Conservation (phyloP, 116 monocot species). For the Trichopus zeylanicus region DNA sequence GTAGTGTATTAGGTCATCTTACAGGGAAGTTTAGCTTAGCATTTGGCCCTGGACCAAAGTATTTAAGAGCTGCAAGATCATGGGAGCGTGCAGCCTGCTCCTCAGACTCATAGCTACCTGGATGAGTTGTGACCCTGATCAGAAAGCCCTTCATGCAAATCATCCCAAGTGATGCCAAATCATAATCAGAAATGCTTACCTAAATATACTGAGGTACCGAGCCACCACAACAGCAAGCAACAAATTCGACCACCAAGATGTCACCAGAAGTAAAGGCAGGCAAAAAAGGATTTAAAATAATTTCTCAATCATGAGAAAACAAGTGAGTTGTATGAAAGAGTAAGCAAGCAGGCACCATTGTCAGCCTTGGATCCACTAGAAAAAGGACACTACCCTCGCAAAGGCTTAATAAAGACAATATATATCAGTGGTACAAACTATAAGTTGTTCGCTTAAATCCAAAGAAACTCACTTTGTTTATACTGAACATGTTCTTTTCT, state of each 20-base stretch:
- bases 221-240: neutral
- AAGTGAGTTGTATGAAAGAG: too few species aligned
- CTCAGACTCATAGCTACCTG: slow-evolving; percentile 72
- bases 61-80: slow-evolving; percentile 77
- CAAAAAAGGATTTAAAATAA: neutral
- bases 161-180: neutral
- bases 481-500: too few species aligned
- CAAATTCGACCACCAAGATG: slow-evolving; percentile 10
- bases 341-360: too few species aligned
- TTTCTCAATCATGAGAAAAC: too few species aligned
- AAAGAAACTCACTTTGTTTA: too few species aligned
- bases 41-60: slow-evolving; percentile 48
- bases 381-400: too few species aligned
- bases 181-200: slow-evolving; percentile 26
- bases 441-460: too few species aligned
- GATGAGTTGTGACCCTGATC: neutral
- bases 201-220: slow-evolving; percentile 46
- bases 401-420: too few species aligned
- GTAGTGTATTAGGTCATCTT: slow-evolving; percentile 4
- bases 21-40: slow-evolving; percentile 65
- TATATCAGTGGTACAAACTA: too few species aligned
- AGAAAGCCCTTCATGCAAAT: neutral
- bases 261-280: neutral
- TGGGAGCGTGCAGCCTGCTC: slow-evolving; percentile 68
- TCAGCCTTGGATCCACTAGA: too few species aligned